Base-by-base conservation (phyloP, 148 eudicot species). In the Rhododendron molle region DNA sequence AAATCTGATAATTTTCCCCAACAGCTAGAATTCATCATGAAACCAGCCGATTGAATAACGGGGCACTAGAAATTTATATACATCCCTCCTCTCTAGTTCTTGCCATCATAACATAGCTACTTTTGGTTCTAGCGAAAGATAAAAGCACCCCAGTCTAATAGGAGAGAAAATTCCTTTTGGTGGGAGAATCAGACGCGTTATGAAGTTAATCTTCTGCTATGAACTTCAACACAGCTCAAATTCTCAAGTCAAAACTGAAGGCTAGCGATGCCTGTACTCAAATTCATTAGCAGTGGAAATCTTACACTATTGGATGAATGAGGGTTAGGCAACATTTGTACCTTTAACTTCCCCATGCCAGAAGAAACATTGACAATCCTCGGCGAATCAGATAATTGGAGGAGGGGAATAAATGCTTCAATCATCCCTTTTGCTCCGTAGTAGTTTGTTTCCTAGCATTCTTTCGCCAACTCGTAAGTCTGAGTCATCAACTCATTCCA, bases 361-460 rank as follows among this genome's bases (percentile, higher is more conserved):
- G 95, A 90, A n/a, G 93, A 88, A 67, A 92, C 89, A 81, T 91
- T 92, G 26, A 93, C 86, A 71, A 93, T 91, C 56, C 91, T 89
- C 47, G 94, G 86, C 0, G 94, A 93, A 67, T 89, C 87, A 30
- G 94, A 93, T 43, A 81, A 46, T 15, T 86, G 84, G 16, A 94
- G 96, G 28, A 92, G 91, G n/a, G 93, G 92, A 65, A 90, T 40
- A 30, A 92, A 58, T 28, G 86, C 90, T 88, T 94, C 90, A 56
- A 78, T 73, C 74, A 85, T 88, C 56, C 88, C 80, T 83, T 87
- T 92, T 5, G 85, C 88, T 1, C 96, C 94, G 30, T 90, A 88
- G 86, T 92, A 90, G 69, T 94, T 91, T 78, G 88, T 91, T 46
- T 92, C 52, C 34, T 90, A 0, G 84, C 94, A 90, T 49, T 89